Evolutionary conservation across 2,329 filamentous ascomycete species (phyloP), one percentile per base, ranked within the genome.

Genomic region (Apiospora sp.): DNA sequence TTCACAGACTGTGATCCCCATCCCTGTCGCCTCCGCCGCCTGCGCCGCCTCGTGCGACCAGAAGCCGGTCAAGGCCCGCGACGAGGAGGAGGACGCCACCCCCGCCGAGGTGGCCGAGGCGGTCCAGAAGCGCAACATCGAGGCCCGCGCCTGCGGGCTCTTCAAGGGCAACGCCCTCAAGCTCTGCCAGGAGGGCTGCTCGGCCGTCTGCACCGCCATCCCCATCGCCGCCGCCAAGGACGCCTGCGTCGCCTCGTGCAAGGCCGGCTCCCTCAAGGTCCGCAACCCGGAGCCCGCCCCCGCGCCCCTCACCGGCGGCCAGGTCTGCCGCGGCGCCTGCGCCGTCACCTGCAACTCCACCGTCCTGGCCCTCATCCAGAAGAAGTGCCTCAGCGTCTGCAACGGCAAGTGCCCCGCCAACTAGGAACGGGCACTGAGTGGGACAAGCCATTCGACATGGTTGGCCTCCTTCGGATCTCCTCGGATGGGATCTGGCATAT

Each of bases 261-360:
- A 34, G 22, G 44, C 48, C 27, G 67, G 67, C 27, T 49, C 67
- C 14, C 67, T 69, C 44, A 69, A 49, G 24, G 67, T n/a, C 67
- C 67, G 67, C 16, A 44, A 49, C 67, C 44, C n/a, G 8, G 67
- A 49, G 24, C 30, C 43, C 44, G 67, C 67, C 8, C 67, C 44
- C 4, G 67, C 27, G 8, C 67, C 44, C 27, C 14, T 69, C 67
- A 49, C 67, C 43, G 44, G 24, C 27, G 67, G 67, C 5, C 43
- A 48, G 43, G 24, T 69, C 67, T 69, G 67, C 67, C 67, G 67
- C 27, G 67, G 27, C 8, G 67, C 67, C 16, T 69, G 67, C 67
- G 67, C 67, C 16, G 67, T 69, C 7, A 69, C 67, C 24, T 69
- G 67, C 67, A 69, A 69, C 67, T 69, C 67, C 44, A 69, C 67